phyloP scores from a whole-genome alignment of 163 green algal species.

The Volvox carteri region DNA sequence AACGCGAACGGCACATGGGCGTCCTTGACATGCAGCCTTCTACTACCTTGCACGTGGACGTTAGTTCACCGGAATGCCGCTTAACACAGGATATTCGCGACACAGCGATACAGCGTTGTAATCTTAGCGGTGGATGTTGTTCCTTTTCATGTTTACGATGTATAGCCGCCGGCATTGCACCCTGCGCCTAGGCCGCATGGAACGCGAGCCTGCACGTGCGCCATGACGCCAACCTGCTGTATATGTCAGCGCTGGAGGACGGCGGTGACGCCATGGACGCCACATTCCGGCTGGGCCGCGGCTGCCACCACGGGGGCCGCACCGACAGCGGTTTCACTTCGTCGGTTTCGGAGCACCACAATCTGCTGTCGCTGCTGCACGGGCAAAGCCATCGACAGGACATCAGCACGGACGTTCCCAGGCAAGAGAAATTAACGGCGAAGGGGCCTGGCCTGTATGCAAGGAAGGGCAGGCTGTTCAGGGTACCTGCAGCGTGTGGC shows the following conservation, averaged over 20 bases:
- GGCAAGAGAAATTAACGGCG: background rate
- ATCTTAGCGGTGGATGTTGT: too few relatives aligned
- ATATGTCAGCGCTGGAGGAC: slow-evolving; percentile 55
- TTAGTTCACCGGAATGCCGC: too few relatives aligned
- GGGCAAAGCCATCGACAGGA: background rate
- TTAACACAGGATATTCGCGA: too few relatives aligned
- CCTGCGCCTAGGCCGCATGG: slow-evolving; percentile 44
- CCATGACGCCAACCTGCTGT: slow-evolving; percentile 57
- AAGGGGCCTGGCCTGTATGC: too few relatives aligned
- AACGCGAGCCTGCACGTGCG: slow-evolving; percentile 60
- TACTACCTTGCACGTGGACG: too few relatives aligned
- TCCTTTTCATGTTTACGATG: too few relatives aligned
- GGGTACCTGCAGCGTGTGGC: too few relatives aligned
- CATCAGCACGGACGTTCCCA: background rate
- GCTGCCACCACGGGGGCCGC: slow-evolving; percentile 41
- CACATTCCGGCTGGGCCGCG: slow-evolving; percentile 56
- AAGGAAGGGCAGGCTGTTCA: too few relatives aligned
- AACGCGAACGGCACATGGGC: too few relatives aligned
- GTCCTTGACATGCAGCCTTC: too few relatives aligned
- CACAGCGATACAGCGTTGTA: too few relatives aligned
- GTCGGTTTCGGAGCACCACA: slow-evolving; percentile 4
- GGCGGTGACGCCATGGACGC: slow-evolving; percentile 61
- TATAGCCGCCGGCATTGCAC: background rate
- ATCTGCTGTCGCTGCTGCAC: slow-evolving; percentile 51
- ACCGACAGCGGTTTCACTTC: background rate